These are phyloP conservation scores for Hibiscus syriacus DNA, from an alignment of 345 rosid genomes.

Conservation along the genomic window DNA sequence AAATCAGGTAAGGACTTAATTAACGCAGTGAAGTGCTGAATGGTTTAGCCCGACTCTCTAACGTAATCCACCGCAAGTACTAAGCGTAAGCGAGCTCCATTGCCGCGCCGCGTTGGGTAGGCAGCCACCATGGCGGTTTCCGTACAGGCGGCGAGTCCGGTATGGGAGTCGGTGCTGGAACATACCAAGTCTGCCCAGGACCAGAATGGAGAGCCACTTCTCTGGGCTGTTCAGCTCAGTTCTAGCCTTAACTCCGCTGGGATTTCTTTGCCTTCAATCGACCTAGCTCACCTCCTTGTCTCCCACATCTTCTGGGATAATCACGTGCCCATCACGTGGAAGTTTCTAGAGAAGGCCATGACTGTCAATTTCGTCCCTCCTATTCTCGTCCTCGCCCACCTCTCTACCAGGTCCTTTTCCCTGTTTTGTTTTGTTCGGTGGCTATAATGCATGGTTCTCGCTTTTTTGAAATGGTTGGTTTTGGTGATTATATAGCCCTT, in stretches of 20 bases:
- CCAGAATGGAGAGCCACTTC: constrained; percentile 56
- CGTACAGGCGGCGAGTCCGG: constrained; percentile 20
- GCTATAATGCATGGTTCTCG: not conserved
- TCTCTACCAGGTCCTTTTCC: constrained; percentile 48
- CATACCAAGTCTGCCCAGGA: constrained; percentile 59
- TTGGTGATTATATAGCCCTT: no score
- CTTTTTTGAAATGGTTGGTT: not conserved
- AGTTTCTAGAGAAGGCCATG: constrained; percentile 84
- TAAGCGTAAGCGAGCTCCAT: not conserved
- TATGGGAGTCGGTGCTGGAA: constrained; percentile 65
- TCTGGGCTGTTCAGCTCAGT: constrained; percentile 70
- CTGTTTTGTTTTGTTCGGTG: not conserved
- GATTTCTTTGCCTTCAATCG: constrained; percentile 56
- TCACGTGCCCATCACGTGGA: constrained; percentile 83
- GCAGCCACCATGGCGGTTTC: constrained; percentile 32
- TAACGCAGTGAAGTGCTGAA: no score
- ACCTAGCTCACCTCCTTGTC: constrained; percentile 69
- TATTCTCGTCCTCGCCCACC: constrained; percentile 70
- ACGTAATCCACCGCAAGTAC: not conserved
- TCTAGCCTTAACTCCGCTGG: constrained; percentile 51
- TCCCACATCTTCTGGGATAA: constrained; percentile 89
- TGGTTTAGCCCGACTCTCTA: not conserved
- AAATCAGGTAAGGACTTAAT: no score
- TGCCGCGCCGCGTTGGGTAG: not conserved
- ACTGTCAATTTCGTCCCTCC: constrained; percentile 60